Base-by-base conservation (phyloP, 345 rosid genomes). In the Fremontodendron californicum region DNA sequence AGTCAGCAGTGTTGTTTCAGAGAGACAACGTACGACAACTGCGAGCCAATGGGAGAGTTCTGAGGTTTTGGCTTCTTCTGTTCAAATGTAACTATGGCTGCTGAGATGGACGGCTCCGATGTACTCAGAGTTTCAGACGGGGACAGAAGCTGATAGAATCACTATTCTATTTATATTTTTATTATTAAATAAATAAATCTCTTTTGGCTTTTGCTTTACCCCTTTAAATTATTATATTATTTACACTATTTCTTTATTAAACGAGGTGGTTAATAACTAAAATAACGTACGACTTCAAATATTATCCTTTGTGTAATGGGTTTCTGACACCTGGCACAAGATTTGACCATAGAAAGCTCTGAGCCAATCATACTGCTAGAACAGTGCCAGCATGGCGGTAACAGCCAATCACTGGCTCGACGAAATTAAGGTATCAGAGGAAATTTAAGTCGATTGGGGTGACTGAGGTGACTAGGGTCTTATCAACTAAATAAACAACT, bases 361-460 rank as follows among this genome's bases (percentile, higher is more conserved):
- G 61, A 80, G 79, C 96, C 94, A 94, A 90, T 91, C 90, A 87
- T 80, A 72, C 80, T 77, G 71, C 54, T 81, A 82, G 80, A 76
- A 48, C 66, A 75, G 73, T 73, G 86, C 85, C 92, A 88, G 76
- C 87, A 16, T 87, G 94, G 92, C 85, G 73, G 81, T 74, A 83
- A 54, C 83, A 87, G 81, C 97, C 93, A 89, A 86, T 91, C 94
- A 87, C 83, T 82, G 66, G 84, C 86, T 94, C 97, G 97, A 93
- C 76, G 86, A 84, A 80, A 82, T 93, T 93, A 94, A 94, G 98
- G 98, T 88, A 87, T 89, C 89, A 76, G 27, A 19, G 16, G 7
- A 39, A 73, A 25, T 23, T 60, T 66, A 67, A 33, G 42, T 25
- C 27, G 45, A 9, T 9, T 54, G 13, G 15, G 71, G 23, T 52